Evolutionary conservation across 768 basidiomycete genomes (phyloP), one percentile per base, ranked within the genome.

Genomic region (Xerocomellus chrysenteron): DNA sequence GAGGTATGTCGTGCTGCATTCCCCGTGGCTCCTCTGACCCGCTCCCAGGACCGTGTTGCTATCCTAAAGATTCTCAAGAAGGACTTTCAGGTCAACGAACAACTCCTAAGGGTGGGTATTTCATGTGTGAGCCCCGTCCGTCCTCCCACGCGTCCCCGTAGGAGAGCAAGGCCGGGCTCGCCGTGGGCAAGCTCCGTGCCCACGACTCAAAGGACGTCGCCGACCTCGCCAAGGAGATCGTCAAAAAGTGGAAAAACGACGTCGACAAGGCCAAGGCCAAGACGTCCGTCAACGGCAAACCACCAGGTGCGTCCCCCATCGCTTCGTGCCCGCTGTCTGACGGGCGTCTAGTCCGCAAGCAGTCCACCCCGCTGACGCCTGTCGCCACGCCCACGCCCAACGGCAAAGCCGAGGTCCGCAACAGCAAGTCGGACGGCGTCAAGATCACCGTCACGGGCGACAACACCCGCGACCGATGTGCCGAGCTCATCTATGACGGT

Each of bases 101-200:
- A 81, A 17, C 73, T 90, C 21, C 76, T 92, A 52, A 84, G 90
- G 80, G 90, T 91, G 73, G 65, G 87, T 80, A 67, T 65, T 55
- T 52, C 30, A 47, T 21, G 39, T 36, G 58, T 55, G 54, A 41
- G 8, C 48, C n/a, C 42, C 59, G 48, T 40, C 32, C n/a, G 47
- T 13, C 17, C 24, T 32, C 40, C 50, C 33, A 43, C 44, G 26
- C 32, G 5, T 16, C 55, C 40, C 28, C 49, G 30, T 65, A 95
- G 94, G 93, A 95, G 74, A 94, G 92, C 72, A 94, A 90, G 73
- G 89, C 87, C 4, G 94, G 94, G 47, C 75, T 96, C n/a, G 90
- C 92, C 0, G 92, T 97, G 3, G 92, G 93, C 50, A 95, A 95
- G 75, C 80, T 95, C 17, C 83, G 94, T 46, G 78, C 80, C 32